Evolutionary conservation across 768 basidiomycete genomes (phyloP).

Genomic region (Fibroporia radiculosa): DNA sequence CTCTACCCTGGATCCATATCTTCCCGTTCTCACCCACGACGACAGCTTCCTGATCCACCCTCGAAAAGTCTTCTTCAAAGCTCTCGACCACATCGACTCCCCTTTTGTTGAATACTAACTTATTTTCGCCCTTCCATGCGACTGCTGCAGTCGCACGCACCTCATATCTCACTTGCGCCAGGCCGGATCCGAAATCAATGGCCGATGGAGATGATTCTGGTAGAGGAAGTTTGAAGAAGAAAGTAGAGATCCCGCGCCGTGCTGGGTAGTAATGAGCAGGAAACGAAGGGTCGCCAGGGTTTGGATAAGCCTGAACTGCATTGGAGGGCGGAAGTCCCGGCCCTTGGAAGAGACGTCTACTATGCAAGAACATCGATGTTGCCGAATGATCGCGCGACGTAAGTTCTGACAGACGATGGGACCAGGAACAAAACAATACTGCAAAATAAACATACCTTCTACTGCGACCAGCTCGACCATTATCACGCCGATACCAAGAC

Average conservation of each 20-base stretch:
- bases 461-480: slow-evolving; percentile 72
- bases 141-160: slow-evolving; percentile 66
- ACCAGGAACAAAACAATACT: slow-evolving; percentile 8
- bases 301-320: slow-evolving; percentile 60
- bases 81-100: slow-evolving; percentile 59
- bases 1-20: slow-evolving; percentile 64
- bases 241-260: slow-evolving; percentile 68
- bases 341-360: slow-evolving; percentile 69
- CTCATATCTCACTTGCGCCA: slow-evolving; percentile 68
- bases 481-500: slow-evolving; percentile 66
- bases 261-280: slow-evolving; percentile 65
- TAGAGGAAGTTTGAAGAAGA: slow-evolving; percentile 72
- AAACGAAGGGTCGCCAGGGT: slow-evolving; percentile 49
- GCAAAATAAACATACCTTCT: slow-evolving; percentile 12
- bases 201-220: slow-evolving; percentile 63
- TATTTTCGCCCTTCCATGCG: slow-evolving; percentile 66
- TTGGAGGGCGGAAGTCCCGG: slow-evolving; percentile 79
- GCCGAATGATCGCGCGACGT: slow-evolving; percentile 76
- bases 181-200: slow-evolving; percentile 59
- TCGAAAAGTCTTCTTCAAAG: slow-evolving; percentile 28
- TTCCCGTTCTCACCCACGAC: slow-evolving; percentile 73
- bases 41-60: slow-evolving; percentile 46
- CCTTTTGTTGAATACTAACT: slow-evolving; percentile 55
- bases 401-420: slow-evolving; percentile 40
- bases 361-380: slow-evolving; percentile 68